Percentiles rank a stretch among this genome's conserved stretches.
Conservation (phyloP, 352 stramenopile genomes). For the Pythium aristosporum region DNA sequence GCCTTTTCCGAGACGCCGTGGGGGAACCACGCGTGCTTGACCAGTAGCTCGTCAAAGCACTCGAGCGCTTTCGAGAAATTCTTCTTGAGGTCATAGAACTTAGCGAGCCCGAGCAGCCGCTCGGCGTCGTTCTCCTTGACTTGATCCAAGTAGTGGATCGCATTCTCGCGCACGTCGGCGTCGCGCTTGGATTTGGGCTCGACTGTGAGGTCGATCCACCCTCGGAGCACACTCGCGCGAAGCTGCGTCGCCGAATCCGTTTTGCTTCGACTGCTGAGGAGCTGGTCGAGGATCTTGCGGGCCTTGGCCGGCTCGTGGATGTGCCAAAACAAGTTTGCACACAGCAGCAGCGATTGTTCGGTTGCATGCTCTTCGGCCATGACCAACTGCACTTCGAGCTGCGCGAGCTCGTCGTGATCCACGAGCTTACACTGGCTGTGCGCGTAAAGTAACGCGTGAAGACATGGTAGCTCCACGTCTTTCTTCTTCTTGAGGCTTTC, state of each 20-base stretch:
- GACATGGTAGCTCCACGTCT: slow-evolving; percentile 76
- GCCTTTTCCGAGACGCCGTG: slow-evolving; percentile 83
- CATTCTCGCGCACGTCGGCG: slow-evolving; percentile 49
- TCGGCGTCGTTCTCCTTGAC: slow-evolving; percentile 70
- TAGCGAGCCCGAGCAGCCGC: slow-evolving; percentile 66
- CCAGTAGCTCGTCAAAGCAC: slow-evolving; percentile 70
- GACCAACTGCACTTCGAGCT: slow-evolving; percentile 75
- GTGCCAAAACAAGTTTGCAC: slow-evolving; percentile 81
- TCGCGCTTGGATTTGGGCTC: slow-evolving; percentile 75
- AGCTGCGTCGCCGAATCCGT: slow-evolving; percentile 34
- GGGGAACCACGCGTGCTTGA: slow-evolving; percentile 82
- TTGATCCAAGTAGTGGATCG: slow-evolving; percentile 70
- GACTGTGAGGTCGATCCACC: slow-evolving; percentile 73
- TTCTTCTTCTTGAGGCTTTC: slow-evolving; percentile 79
- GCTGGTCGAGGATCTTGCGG: slow-evolving; percentile 67
- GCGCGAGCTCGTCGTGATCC: slow-evolving; percentile 75
- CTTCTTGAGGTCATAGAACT: slow-evolving; percentile 77
- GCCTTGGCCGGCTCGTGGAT: slow-evolving; percentile 60
- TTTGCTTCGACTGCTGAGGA: slow-evolving; percentile 27
- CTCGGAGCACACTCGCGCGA: slow-evolving; percentile 58
- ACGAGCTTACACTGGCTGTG: slow-evolving; percentile 78
- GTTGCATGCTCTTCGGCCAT: slow-evolving; percentile 74
- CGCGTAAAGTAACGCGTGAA: slow-evolving; percentile 76
- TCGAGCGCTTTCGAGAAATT: slow-evolving; percentile 63
- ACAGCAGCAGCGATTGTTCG: slow-evolving; percentile 58